These are phyloP conservation scores for Trametes cinnabarina DNA, from an alignment of 768 basidiomycete genomes.

Conservation along the genomic window DNA sequence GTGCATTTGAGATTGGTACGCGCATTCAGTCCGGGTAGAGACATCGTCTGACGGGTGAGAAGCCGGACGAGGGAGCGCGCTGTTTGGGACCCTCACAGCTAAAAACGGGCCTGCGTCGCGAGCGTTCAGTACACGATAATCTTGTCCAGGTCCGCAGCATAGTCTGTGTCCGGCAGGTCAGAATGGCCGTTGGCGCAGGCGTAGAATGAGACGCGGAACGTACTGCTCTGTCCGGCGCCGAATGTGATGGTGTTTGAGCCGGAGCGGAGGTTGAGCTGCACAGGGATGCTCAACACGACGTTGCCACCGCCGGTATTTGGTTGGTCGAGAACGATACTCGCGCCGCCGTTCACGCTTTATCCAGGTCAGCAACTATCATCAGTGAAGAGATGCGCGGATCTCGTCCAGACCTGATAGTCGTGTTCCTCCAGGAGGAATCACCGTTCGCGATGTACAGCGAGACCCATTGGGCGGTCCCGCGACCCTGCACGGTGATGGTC, in stretches of 20 bases:
- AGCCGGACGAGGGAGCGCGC: background rate
- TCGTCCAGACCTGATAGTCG: slow-evolving; percentile 48
- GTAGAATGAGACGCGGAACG: slow-evolving; percentile 24
- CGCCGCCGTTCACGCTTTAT: slow-evolving; percentile 55
- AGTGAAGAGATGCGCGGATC: background rate
- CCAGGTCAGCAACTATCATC: background rate
- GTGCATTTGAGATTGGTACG: background rate
- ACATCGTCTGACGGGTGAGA: background rate
- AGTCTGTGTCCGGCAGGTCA: slow-evolving; percentile 34
- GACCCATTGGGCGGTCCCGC: slow-evolving; percentile 56
- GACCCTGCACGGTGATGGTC: slow-evolving; percentile 55
- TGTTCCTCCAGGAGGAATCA: slow-evolving; percentile 57
- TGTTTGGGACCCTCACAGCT: background rate
- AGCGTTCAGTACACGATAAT: slow-evolving; percentile 49
- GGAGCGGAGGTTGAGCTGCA: slow-evolving; percentile 47
- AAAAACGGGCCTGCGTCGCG: background rate
- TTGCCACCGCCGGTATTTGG: slow-evolving; percentile 55
- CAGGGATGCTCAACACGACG: slow-evolving; percentile 55
- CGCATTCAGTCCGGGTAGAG: background rate
- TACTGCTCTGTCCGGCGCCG: slow-evolving; percentile 49
- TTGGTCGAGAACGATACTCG: slow-evolving; percentile 52
- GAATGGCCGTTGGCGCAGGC: background rate
- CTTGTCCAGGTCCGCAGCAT: slow-evolving; percentile 59
- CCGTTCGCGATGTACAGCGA: slow-evolving; percentile 60
- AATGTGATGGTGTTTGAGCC: slow-evolving; percentile 55